phyloP scores from a whole-genome alignment of 1,284 basidiomycete genomes.

The Rhodotorula glutinis region DNA sequence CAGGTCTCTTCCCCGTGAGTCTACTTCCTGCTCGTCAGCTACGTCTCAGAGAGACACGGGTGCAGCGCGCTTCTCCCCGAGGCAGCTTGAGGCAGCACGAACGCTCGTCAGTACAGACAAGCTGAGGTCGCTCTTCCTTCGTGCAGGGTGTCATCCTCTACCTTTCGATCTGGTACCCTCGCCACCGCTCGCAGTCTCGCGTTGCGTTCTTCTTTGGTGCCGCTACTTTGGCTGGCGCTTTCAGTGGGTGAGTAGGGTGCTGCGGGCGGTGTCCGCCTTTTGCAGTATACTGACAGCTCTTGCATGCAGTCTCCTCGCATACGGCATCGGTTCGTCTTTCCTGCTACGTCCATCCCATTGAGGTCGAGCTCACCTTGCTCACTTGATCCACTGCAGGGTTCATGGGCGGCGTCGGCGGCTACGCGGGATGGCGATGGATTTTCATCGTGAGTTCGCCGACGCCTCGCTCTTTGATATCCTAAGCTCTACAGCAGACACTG shows the following conservation, averaged over 20 bases:
- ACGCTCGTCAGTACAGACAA: too few species aligned
- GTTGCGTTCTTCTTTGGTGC: constrained; percentile 58
- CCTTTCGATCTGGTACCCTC: constrained; percentile 60
- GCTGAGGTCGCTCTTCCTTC: too few species aligned
- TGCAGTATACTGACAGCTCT: not conserved
- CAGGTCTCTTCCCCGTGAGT: constrained; percentile 52
- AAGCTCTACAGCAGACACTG: too few species aligned
- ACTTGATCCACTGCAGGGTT: constrained; percentile 47
- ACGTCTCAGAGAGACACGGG: too few species aligned
- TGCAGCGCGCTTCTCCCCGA: too few species aligned
- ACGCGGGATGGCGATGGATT: constrained; percentile 54
- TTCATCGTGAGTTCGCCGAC: constrained; percentile 7
- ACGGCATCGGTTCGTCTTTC: constrained; percentile 7
- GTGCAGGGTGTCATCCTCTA: constrained; percentile 38
- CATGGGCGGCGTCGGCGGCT: constrained; percentile 52
- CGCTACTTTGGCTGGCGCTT: constrained; percentile 23
- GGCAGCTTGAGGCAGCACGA: too few species aligned
- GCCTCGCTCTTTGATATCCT: too few species aligned
- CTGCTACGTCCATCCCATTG: not conserved
- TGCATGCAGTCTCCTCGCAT: too few species aligned
- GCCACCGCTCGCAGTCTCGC: constrained; percentile 55
- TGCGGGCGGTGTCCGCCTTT: too few species aligned
- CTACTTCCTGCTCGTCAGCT: not conserved
- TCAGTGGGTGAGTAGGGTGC: not conserved
- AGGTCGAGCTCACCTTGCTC: not conserved